Conservation (phyloP, 257 asterid genomes). For the Fraxinus americana region DNA sequence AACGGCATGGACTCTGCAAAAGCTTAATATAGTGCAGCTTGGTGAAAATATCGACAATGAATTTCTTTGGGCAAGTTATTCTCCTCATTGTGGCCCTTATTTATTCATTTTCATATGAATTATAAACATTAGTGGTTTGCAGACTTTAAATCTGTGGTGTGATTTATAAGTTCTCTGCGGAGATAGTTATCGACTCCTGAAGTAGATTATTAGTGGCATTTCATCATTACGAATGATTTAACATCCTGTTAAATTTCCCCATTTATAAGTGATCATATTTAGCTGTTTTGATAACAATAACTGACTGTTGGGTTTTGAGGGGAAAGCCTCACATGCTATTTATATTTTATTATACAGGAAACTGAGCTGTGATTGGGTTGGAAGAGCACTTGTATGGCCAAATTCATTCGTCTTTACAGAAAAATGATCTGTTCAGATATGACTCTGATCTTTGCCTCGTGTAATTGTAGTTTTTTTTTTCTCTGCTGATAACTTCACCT, state of each 20-base stretch:
- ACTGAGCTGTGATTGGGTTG: slow-evolving; percentile 40
- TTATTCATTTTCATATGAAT: not conserved
- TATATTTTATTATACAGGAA: slow-evolving; percentile 43
- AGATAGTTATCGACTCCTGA: not conserved
- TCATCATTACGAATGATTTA: not conserved
- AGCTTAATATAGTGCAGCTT: slow-evolving; percentile 26
- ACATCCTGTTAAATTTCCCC: not conserved
- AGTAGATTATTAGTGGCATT: not conserved
- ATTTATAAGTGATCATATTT: slow-evolving; percentile 24
- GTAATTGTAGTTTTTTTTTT: slow-evolving; percentile 28
- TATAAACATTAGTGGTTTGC: not conserved
- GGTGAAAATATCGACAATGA: not conserved
- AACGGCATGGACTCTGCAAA: slow-evolving; percentile 44
- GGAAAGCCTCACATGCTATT: slow-evolving; percentile 38
- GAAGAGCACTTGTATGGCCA: slow-evolving; percentile 38
- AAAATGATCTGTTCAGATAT: slow-evolving; percentile 29
- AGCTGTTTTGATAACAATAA: slow-evolving; percentile 22
- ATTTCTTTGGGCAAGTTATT: slow-evolving; percentile 38
- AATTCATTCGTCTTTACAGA: slow-evolving; percentile 23
- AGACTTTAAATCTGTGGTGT: not conserved
- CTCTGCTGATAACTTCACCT: slow-evolving; percentile 20
- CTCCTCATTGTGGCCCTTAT: slow-evolving; percentile 13
- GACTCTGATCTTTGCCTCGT: slow-evolving; percentile 35
- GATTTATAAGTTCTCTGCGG: not conserved
- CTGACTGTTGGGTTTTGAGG: slow-evolving; percentile 30